Base-by-base conservation (phyloP, 805 yeast genomes). In the Saturnispora kantuleensis region DNA sequence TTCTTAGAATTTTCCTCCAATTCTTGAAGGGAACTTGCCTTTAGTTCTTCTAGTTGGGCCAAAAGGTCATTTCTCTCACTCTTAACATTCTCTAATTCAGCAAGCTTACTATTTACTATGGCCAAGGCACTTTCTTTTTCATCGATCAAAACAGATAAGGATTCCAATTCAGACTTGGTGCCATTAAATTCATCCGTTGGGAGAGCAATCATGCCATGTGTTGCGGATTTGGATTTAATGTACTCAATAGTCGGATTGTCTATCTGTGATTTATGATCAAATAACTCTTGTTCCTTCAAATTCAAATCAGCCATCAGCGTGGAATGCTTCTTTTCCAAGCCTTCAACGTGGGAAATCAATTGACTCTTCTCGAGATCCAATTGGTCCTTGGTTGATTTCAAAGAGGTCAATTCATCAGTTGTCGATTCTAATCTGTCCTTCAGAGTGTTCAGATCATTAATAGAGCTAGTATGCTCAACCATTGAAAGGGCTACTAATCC, bases 211-310 rank as follows among this genome's bases (percentile, higher is more conserved):
- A 44, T 35, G 3, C 48, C 50, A 34, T 38, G 49, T 11, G 26
- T 6, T 13, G 36, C 39, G 34, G 53, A 38, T 43, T 55, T 43
- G 10, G 44, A 29, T 48, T 49, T 46, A 38, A 54, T 32, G 42
- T 53, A 48, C 30, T 53, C 53, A 15, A 38, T 38, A 30, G 46
- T 50, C 31, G 60, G 56, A 9, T 44, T 44, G 16, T 53, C 49
- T 18, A 38, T 21, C 30, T 38, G 34, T 7, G 36, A 10, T 15
- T 32, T 43, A 6, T 28, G 18, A 26, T 16, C 32, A 7, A 15
- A 28, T 16, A 37, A 10, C 21, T 43, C 35, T 3, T 7, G 18
- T 13, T 36, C 36, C 16, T 26, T 40, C 31, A 40, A 33, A 10
- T 12, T 31, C n/a, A 42, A n/a, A 4, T 17, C 8, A 6, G 11